Base-by-base conservation (phyloP, 768 basidiomycete species). In the Mycena epipterygia region DNA sequence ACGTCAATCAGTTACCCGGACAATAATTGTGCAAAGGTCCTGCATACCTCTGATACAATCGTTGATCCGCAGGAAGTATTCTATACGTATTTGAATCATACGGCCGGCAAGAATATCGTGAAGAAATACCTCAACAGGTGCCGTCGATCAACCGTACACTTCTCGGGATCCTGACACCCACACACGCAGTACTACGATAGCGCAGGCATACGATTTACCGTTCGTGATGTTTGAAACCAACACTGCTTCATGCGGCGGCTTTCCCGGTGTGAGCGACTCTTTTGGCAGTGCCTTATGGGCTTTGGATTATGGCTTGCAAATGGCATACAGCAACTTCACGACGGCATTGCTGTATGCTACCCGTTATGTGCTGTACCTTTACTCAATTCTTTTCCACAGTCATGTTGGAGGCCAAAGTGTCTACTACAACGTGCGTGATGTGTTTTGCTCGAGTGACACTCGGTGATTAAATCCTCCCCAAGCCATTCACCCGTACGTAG, bases 181-280 rank as follows among this genome's bases (percentile, higher is more conserved):
- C n/a, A 1, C 14, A 19, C 84, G 25, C 13, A 87, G 88, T 1
- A 84, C 89, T 0, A 67, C 64, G 58, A 82, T 83, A 23, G 88
- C 89, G 0, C 81, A 83, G 64, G 76, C 76, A 0, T 81, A 81
- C 29, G 78, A 79, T 0, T 85, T 87, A 70, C 84, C 85, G n/a
- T 78, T 92, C 32, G 73, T 91, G 8, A 70, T 70, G 68, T 51
- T 70, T 27, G 92, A 93, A 79, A 91, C 89, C 16, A 92, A 92
- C 74, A 89, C 89, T 0, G 91, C 90, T 1, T 89, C 88, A 35
- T 92, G 91, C 76, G 90, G 90, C 76, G 91, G 91, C 25, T 91
- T 92, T 75, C 75, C 86, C 8, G 92, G 91, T 0, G 77, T 92
- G 32, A 88, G 86, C 49, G 88, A 92, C 73, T 85, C 85, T 11